Base-by-base conservation (phyloP, 2,329 filamentous ascomycete genomes). In the Penicillium sp. region DNA sequence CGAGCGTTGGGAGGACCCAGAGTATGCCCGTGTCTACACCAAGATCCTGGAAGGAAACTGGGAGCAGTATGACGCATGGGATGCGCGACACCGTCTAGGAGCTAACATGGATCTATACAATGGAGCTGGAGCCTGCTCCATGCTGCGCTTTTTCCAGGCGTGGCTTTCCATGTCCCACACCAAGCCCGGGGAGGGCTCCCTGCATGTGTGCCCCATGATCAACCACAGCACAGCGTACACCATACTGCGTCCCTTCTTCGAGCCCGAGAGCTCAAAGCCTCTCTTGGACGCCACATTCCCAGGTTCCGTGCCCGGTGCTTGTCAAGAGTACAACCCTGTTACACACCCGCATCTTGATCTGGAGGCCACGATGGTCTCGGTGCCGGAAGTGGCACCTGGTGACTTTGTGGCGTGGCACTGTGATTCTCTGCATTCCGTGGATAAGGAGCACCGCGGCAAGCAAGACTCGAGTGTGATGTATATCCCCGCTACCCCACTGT, bases 61-160 rank as follows among this genome's bases (percentile, higher is more conserved):
- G 91, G 90, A 95, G 59, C 71, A 81, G 2, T 92, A 90, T 66
- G 89, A 97, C 65, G 84, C 91, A 0, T 97, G 88, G 84, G 90
- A 96, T 64, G 86, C 86, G 0, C 85, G 83, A 58, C 82, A 83
- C 6, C 83, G 92, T 4, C 79, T 93, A 0, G 73, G 76, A 0
- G 90, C 88, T 3, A 81, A 85, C 2, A 86, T 84, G 56, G 88
- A 96, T 71, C 75, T 92, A 32, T 94, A 97, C 69, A 81, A 90
- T 47, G 90, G 92, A 0, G 81, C 91, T 0, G 92, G 92, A 0
- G 86, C 89, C 1, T 96, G 90, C 73, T 88, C 83, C 43, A 90
- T 92, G 78, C 92, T 96, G 73, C 83, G 93, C 38, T 88, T 91
- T 81, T 93, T 90, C 71, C 92, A 97, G 74, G 92, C 91, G 16